These are phyloP conservation scores for Colletotrichum trifolii DNA, from an alignment of 2,329 filamentous ascomycete genomes.

Conservation along the genomic window DNA sequence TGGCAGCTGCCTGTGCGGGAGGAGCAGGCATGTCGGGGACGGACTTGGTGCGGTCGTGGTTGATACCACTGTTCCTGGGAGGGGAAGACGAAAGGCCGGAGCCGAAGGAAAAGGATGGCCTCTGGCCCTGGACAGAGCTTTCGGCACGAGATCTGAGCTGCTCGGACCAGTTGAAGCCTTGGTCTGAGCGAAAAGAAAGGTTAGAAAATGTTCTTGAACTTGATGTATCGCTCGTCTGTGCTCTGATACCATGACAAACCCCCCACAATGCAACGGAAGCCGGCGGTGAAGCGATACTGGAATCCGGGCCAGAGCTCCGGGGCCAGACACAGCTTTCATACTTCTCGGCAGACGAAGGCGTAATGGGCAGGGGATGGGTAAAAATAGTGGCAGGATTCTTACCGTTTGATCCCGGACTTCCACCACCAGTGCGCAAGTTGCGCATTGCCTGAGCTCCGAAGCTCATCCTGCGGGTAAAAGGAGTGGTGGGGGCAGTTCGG, in stretches of 20 bases:
- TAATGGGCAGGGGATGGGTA: conserved; percentile 48
- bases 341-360: conserved; percentile 45
- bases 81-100: conserved; percentile 55
- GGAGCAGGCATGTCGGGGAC: conserved; percentile 72
- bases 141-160: conserved; percentile 93
- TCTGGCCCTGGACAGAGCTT: conserved; percentile 73
- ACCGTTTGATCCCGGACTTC: conserved; percentile 73
- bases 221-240: conserved; percentile 71
- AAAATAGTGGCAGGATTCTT: conserved; percentile 59
- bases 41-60: conserved; percentile 77
- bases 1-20: conserved; percentile 60
- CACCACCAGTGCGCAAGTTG: conserved; percentile 70
- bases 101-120: conserved; percentile 69
- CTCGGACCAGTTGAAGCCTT: conserved; percentile 96
- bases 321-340: conserved; percentile 34
- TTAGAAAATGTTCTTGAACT: conserved; percentile 72
- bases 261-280: conserved; percentile 48
- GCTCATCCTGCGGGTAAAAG: conserved; percentile 87
- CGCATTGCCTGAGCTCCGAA: conserved; percentile 85
- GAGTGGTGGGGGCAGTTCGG: conserved; percentile 73
- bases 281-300: conserved; percentile 46
- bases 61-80: conserved; percentile 47
- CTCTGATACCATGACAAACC: conserved; percentile 51
- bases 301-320: conserved; percentile 32
- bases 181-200: conserved; percentile 76